Evolutionary conservation across 768 basidiomycete species (phyloP).

Genomic region (Candolleomyces eurysporus): DNA sequence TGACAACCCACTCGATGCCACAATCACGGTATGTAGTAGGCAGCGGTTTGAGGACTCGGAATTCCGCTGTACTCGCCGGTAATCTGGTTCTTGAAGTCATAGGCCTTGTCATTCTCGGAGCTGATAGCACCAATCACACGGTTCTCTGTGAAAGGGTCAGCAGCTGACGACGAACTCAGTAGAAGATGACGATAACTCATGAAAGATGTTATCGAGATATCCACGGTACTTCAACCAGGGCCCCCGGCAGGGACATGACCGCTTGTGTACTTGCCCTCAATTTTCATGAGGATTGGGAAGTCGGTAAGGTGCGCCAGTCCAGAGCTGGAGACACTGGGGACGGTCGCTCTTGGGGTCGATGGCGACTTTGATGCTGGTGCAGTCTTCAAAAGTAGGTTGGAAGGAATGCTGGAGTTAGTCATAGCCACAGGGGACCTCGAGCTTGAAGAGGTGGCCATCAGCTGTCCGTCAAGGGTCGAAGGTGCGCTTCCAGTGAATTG

Average conservation of each 20-base stretch:
- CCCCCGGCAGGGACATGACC: constrained; percentile 98
- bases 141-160: constrained; percentile 59
- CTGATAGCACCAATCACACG: constrained; percentile 98
- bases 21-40: constrained; percentile 80
- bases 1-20: constrained; percentile 99
- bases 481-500: constrained; percentile 90
- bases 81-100: constrained; percentile 89
- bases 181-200: too few species aligned
- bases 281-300: constrained; percentile 96
- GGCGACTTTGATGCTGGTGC: constrained; percentile 67
- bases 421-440: constrained; percentile 88
- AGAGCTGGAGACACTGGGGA: constrained; percentile 88
- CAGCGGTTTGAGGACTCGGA: constrained; percentile 81
- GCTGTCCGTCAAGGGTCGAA: constrained; percentile 90
- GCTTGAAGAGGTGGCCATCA: constrained; percentile 97
- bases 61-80: constrained; percentile 86
- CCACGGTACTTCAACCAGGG: constrained; percentile 99
- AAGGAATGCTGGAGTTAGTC: constrained; percentile 95
- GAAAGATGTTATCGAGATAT: constrained; percentile 96
- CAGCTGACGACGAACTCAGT: too few species aligned
- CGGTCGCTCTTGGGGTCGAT: constrained; percentile 84
- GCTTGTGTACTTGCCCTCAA: constrained; percentile 98
- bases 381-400: constrained; percentile 94
- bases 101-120: constrained; percentile 91
- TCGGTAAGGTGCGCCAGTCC: constrained; percentile 90